A percentile compares a stretch with the other conserved stretches of the same genome.
Evolutionary conservation across 176 grass and related monocot species (phyloP).

Genomic region (Raddia guianensis): DNA sequence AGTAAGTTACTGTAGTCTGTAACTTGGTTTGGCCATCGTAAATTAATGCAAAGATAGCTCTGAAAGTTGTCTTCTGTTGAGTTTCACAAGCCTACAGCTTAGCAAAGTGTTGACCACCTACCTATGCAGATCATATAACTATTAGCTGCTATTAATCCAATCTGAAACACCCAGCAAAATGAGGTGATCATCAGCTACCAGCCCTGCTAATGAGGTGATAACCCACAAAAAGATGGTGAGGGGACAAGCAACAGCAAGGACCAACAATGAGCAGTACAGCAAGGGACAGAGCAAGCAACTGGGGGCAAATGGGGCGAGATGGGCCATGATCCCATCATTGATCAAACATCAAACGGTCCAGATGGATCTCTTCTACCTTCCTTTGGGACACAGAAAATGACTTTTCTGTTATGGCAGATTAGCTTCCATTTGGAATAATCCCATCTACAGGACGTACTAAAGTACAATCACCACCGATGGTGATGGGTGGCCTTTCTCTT

Average conservation of each 20-base stretch:
- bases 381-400: background rate
- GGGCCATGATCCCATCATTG: background rate
- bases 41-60: background rate
- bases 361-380: background rate
- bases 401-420: background rate
- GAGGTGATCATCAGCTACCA: background rate
- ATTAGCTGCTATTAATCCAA: background rate
- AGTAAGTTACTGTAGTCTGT: too few species aligned
- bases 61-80: background rate
- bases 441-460: background rate
- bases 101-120: background rate
- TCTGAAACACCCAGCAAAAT: background rate
- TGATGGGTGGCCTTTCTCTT: background rate
- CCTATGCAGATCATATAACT: background rate
- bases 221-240: background rate
- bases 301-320: background rate
- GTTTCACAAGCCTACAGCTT: background rate
- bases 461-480: background rate
- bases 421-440: conserved; percentile 1
- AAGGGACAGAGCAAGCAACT: background rate
- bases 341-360: background rate
- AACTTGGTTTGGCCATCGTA: background rate
- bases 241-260: background rate
- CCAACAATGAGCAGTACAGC: background rate
- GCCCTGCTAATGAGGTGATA: background rate